These are phyloP conservation scores for Micromonas commoda DNA, from an alignment of 139 green algal genomes.

Conservation along the genomic window DNA sequence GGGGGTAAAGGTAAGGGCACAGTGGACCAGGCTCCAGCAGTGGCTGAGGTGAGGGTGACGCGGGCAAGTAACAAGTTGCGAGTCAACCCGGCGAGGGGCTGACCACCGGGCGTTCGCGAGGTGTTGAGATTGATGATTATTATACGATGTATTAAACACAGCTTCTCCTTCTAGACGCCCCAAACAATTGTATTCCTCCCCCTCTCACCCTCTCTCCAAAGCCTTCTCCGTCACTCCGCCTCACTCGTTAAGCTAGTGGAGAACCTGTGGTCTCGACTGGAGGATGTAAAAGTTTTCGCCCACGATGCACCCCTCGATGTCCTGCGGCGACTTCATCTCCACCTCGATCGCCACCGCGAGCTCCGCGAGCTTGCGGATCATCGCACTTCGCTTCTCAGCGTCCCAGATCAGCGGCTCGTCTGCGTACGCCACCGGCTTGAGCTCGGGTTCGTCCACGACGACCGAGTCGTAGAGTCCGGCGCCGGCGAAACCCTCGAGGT, in stretches of 20 bases:
- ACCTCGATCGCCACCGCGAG: constrained; percentile 51
- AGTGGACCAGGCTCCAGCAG: no score
- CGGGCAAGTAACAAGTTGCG: no score
- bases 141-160: no score
- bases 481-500: constrained; percentile 76
- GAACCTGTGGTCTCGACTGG: constrained; percentile 7
- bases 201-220: background rate
- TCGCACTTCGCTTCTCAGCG: constrained; percentile 2
- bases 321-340: constrained; percentile 47
- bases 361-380: constrained; percentile 45
- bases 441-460: constrained; percentile 40
- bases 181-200: no score
- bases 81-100: no score
- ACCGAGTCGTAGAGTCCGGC: constrained; percentile 53
- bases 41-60: no score
- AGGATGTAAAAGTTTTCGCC: constrained; percentile 22
- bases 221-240: background rate
- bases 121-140: no score
- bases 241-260: background rate
- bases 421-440: constrained; percentile 49
- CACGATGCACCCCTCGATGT: constrained; percentile 72
- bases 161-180: no score
- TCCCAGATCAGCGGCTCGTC: constrained; percentile 64
- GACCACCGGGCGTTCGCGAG: no score
- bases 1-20: no score